These are phyloP conservation scores for Kluyveromyces sp. DNA, from an alignment of 1,139 yeast genomes.

Conservation along the genomic window DNA sequence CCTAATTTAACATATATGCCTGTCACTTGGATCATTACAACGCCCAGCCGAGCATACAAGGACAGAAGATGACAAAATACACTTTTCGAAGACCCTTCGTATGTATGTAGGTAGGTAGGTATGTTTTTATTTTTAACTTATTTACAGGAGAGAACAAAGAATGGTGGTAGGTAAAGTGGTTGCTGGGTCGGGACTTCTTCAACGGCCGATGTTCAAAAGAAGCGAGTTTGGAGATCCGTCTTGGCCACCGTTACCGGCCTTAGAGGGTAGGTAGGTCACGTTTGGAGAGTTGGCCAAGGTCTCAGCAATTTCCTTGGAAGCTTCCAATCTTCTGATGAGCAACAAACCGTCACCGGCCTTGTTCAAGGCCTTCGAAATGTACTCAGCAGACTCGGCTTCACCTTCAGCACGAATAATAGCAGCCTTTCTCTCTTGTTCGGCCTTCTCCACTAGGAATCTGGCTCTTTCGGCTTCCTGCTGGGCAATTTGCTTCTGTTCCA, in stretches of 20 bases:
- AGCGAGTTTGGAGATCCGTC: slow-evolving; percentile 36
- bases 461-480: slow-evolving; percentile 99
- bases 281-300: slow-evolving; percentile 79
- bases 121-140: neutral
- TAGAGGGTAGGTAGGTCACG: slow-evolving; percentile 81
- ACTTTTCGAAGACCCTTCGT: neutral
- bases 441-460: slow-evolving; percentile 86
- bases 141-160: no score
- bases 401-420: slow-evolving; percentile 96
- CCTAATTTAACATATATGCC: neutral
- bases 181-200: slow-evolving; percentile 9
- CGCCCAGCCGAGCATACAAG: no score
- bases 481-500: slow-evolving; percentile 97
- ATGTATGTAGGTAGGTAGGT: neutral
- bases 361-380: slow-evolving; percentile 84
- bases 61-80: no score
- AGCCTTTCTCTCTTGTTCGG: slow-evolving; percentile 96
- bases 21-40: neutral
- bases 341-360: slow-evolving; percentile 96
- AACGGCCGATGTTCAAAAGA: slow-evolving; percentile 52
- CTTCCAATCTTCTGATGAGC: slow-evolving; percentile 91
- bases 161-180: no score
- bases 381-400: slow-evolving; percentile 97
- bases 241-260: slow-evolving; percentile 29
- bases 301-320: slow-evolving; percentile 89